Base-by-base conservation (phyloP, 768 basidiomycete genomes). In the Tylopilus rubrobrunneus region DNA sequence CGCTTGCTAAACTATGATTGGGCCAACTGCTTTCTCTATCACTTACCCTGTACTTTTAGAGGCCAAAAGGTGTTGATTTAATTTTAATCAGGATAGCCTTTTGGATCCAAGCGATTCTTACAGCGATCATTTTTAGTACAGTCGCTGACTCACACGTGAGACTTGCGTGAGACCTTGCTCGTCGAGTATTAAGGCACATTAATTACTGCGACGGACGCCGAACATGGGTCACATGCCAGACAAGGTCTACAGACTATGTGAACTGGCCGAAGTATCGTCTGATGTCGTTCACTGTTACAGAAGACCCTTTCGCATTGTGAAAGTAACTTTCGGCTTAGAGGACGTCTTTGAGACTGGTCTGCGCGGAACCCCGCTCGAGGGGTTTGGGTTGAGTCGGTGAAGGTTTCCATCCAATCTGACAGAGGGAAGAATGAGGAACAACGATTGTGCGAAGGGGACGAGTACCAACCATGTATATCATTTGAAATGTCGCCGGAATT, bases 401-500 rank as follows among this genome's bases (percentile, higher is more conserved):
- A 14, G 89, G 88, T 61, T 87, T 92, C 89, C 89, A 92, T 28
- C 90, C 89, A 64, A 92, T 90, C 89, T 89, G 57, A 46, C 36
- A 23, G 28, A 45, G n/a, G 25, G 15, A 49, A 19, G 44, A 5
- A 40, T 42, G 34, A 49, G 37, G 31, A 21, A 9, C 5, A 19
- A 19, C 10, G 2, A 2, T 7, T 7, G 33, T 31, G 44, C 37
- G 14, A 31, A 41, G 33, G 12, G n/a, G 15, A 33, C 50, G 34
- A 25, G 36, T 41, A 71, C 79, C 57, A 58, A 92, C 96, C 81
- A 98, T 86, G 69, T 90, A 97, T 52, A 98, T 92, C 45, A 98
- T 77, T 66, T 98, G 92, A 71, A 98, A 99, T 7, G 97, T 99
- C 15, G 97, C 97, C 3, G 95, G 90, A 34, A 98, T 77, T 12